Conservation (phyloP, 257 asterid genomes). For the Handroanthus guayacan region DNA sequence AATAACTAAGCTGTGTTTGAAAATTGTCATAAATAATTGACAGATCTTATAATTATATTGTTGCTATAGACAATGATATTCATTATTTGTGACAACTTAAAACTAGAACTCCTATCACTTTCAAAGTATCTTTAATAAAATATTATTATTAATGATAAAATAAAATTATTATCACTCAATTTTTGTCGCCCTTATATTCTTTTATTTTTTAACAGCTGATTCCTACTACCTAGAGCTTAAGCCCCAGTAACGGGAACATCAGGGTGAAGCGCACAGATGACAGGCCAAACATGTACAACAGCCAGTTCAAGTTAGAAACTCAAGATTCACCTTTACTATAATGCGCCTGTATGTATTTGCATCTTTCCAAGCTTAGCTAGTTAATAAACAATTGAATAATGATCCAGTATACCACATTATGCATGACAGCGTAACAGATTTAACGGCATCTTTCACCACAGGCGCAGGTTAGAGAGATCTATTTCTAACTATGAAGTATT, state of each 20-base stretch:
- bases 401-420: not conserved
- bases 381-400: not conserved
- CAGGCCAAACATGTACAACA: not conserved
- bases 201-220: not conserved
- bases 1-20: too few species aligned
- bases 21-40: too few species aligned
- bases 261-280: not conserved
- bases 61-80: too few species aligned
- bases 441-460: not conserved
- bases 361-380: not conserved
- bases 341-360: slow-evolving; percentile 2
- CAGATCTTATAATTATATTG: too few species aligned
- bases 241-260: not conserved
- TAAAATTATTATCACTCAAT: too few species aligned
- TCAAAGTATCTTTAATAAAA: too few species aligned
- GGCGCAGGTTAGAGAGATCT: not conserved
- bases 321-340: not conserved
- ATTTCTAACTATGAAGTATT: not conserved
- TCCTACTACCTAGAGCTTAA: slow-evolving; percentile 19
- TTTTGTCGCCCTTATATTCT: too few species aligned
- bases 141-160: too few species aligned
- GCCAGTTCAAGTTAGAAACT: slow-evolving; percentile 28
- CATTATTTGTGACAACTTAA: too few species aligned
- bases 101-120: too few species aligned
- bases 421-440: not conserved